A percentile compares a stretch with the other conserved stretches of the same genome.
Evolutionary conservation across 139 green algal species (phyloP).

Genomic region (Monoraphidium neglectum): DNA sequence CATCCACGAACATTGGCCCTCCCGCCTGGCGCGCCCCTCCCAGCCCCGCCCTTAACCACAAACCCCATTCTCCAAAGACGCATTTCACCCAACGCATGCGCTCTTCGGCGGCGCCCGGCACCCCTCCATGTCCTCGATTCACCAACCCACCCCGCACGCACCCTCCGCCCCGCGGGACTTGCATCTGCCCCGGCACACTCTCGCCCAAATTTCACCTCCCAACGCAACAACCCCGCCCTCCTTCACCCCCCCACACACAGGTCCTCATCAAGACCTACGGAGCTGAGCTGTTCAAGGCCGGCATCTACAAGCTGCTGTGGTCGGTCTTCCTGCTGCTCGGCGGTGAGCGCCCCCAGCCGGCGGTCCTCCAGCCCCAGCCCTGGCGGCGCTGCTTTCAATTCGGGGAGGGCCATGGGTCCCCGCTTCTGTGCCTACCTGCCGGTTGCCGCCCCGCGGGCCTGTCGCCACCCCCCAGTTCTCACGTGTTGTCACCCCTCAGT

Average conservation of each 20-base stretch:
- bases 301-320: constrained; percentile 48
- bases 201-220: not conserved
- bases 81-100: too few species aligned
- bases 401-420: not conserved
- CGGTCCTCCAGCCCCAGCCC: not conserved
- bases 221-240: not conserved
- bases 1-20: too few species aligned
- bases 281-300: constrained; percentile 33
- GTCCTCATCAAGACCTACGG: constrained; percentile 42
- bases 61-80: too few species aligned
- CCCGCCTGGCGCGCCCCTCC: too few species aligned
- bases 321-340: constrained; percentile 14
- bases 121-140: too few species aligned
- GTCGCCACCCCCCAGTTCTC: not conserved
- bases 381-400: not conserved
- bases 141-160: too few species aligned
- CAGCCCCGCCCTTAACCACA: too few species aligned
- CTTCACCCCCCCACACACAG: constrained; percentile 8
- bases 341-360: not conserved
- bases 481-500: not conserved
- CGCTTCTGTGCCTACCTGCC: not conserved
- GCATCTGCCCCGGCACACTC: not conserved
- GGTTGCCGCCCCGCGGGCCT: not conserved
- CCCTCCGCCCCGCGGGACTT: not conserved
- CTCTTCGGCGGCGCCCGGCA: too few species aligned